phyloP scores from a whole-genome alignment of 2,329 filamentous ascomycete genomes.

The Pseudocercospora ulei region DNA sequence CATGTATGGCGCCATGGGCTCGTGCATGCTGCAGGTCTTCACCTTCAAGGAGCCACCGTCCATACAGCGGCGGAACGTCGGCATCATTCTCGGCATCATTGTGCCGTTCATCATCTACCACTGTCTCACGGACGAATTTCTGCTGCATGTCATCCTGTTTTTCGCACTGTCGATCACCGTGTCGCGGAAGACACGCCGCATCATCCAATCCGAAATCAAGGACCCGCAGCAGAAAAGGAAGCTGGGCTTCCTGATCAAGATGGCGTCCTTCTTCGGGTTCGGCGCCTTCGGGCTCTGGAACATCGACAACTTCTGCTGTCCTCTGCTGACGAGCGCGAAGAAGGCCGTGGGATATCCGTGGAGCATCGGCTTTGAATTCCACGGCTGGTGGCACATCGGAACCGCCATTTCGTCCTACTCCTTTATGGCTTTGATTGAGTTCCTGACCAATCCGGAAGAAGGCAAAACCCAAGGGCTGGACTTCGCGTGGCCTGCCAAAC shows the following conservation, averaged over 20 bases:
- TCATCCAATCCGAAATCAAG: conserved; percentile 21
- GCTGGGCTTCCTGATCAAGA: conserved; percentile 38
- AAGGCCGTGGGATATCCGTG: conserved; percentile 62
- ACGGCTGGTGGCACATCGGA: conserved; percentile 70
- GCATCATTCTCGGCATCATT: conserved; percentile 24
- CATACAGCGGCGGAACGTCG: conserved; percentile 22
- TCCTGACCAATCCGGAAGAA: conserved; percentile 19
- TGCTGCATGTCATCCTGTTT: conserved; percentile 26
- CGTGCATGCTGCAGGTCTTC: conserved; percentile 23
- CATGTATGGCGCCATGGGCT: conserved; percentile 29
- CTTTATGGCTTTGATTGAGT: conserved; percentile 28
- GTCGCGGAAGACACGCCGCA: conserved; percentile 15
- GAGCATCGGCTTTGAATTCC: conserved; percentile 62
- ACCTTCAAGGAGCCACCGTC: conserved; percentile 23
- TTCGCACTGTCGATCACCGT: conserved; percentile 25
- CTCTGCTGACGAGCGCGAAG: conserved; percentile 56
- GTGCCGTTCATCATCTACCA: conserved; percentile 28
- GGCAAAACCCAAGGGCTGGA: conserved; percentile 16
- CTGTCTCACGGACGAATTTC: conserved; percentile 29
- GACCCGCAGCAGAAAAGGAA: conserved; percentile 18
- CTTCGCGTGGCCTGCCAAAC: conserved; percentile 25
- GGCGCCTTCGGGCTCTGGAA: conserved; percentile 65
- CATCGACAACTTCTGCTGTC: conserved; percentile 67
- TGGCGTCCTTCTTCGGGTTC: conserved; percentile 18
- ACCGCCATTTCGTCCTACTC: conserved; percentile 43